Evolutionary conservation across 352 stramenopile genomes (phyloP), one percentile per base, ranked within the genome.

Genomic region (Globisporangium iwayamae): DNA sequence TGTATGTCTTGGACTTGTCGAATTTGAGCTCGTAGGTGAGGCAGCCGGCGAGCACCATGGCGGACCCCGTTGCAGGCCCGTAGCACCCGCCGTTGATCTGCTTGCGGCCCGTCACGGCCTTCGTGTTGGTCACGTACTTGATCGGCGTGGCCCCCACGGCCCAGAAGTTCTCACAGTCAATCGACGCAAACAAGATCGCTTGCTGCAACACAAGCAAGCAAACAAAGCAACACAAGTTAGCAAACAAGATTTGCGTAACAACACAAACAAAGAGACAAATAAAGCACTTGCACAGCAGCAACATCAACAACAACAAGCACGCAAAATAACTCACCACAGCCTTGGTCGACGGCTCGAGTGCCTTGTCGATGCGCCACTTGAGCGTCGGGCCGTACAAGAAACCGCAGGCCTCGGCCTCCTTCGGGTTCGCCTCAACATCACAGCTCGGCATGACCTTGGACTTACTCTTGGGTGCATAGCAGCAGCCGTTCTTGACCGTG

Each of bases 11-110:
- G 22, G 83, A 77, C 68, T 96, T 96, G 56, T 88, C 83, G 53
- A 76, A 83, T 53, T 83, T 79, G 47, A 96, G 73, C 48, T 87
- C 75, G 20, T 73, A 77, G 6, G 87, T 90, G 11, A 96, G 69
- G 59, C 87, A 96, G n/a, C 85, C 87, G 0, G 81, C 85, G 41
- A 96, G 72, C n/a, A 94, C 66, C 75, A 96, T 91, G 13, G 87
- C 60, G 0, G 68, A 62, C 16, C 87, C 87, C 0, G 38, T 90
- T 75, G 20, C 87, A 28, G 25, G 25, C 25, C 25, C 87, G 68
- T 96, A 96, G 71, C 87, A 96, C 28, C 87, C 87, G 47, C 78
- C 70, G 63, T 96, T 90, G 60, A 96, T 96, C 71, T 87, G 79
- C 65, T 96, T 96, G 30, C 71, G 85, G 51, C 87, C 87, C 39